A percentile compares a stretch with the other conserved stretches of the same genome.
Evolutionary conservation across 192 early-diverging fungal species (phyloP).

Genomic region (Endogone sp.): DNA sequence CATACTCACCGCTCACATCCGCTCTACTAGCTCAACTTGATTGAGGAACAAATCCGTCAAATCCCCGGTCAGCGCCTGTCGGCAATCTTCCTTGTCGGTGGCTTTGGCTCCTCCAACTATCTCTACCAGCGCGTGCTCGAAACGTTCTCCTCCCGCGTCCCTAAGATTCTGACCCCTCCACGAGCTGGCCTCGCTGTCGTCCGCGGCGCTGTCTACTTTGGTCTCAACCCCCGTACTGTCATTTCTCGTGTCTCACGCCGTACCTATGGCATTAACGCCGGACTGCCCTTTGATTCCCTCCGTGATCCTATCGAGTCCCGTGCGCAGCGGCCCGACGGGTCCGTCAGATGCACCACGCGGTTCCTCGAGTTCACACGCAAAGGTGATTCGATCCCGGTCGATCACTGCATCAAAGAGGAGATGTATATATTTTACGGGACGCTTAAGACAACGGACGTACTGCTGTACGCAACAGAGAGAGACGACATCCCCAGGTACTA

Average conservation of each 20-base stretch:
- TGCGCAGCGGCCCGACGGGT: conserved; percentile 41
- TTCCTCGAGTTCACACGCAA: conserved; percentile 29
- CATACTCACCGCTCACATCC: neutral
- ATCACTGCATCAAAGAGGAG: conserved; percentile 41
- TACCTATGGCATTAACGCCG: conserved; percentile 47
- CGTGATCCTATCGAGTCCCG: conserved; percentile 34
- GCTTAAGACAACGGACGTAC: conserved; percentile 20
- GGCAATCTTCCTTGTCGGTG: conserved; percentile 52
- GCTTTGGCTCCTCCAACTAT: conserved; percentile 47
- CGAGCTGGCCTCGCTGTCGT: conserved; percentile 46
- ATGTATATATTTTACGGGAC: conserved; percentile 35
- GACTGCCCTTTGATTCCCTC: conserved; percentile 35
- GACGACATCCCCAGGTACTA: conserved; percentile 19
- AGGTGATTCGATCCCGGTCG: conserved; percentile 33
- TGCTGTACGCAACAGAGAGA: conserved; percentile 23
- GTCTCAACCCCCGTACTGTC: conserved; percentile 35
- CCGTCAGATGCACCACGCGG: conserved; percentile 27
- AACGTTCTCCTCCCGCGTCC: conserved; percentile 30
- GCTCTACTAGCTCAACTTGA: conserved; percentile 25
- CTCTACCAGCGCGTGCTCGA: conserved; percentile 35
- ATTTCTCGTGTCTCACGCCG: conserved; percentile 39
- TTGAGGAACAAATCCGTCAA: conserved; percentile 36
- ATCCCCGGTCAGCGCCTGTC: conserved; percentile 23
- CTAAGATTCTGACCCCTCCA: conserved; percentile 36
- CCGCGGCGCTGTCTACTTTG: conserved; percentile 49